Evolutionary conservation across 73 alveolate species (phyloP).

Genomic region (Tetrahymena elliotti): DNA sequence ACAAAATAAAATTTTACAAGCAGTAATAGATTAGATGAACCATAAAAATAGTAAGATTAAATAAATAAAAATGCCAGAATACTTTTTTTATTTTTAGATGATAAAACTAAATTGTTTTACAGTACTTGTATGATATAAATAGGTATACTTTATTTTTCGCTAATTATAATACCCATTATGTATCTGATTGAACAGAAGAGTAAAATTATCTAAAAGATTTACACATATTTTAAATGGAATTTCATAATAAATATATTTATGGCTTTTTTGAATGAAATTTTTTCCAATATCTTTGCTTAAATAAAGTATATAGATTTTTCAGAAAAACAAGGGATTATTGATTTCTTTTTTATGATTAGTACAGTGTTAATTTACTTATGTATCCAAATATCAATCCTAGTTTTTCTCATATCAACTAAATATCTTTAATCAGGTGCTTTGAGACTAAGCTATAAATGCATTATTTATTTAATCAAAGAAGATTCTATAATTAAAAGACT

Average conservation of each 20-base stretch:
- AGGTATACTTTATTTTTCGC: background rate
- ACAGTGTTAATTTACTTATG: background rate
- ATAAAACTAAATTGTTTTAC: background rate
- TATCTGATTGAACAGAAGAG: background rate
- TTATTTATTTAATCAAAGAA: background rate
- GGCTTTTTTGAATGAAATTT: background rate
- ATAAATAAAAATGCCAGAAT: background rate
- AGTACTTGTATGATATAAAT: background rate
- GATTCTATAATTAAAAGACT: background rate
- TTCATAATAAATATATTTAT: background rate
- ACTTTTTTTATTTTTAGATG: background rate
- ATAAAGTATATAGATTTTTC: background rate
- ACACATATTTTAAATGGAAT: background rate
- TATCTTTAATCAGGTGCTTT: background rate
- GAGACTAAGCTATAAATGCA: background rate
- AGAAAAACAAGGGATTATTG: background rate
- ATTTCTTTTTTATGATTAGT: background rate
- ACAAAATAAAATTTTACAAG: background rate
- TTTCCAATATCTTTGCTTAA: background rate
- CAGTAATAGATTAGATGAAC: background rate
- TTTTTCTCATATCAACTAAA: background rate
- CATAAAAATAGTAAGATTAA: too few relatives aligned
- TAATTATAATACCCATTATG: background rate
- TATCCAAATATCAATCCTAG: background rate
- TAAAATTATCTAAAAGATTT: background rate